A percentile compares a stretch with the other conserved stretches of the same genome.
Evolutionary conservation across 208 protist genomes (phyloP).

Genomic region (Trypanosoma melophagium): DNA sequence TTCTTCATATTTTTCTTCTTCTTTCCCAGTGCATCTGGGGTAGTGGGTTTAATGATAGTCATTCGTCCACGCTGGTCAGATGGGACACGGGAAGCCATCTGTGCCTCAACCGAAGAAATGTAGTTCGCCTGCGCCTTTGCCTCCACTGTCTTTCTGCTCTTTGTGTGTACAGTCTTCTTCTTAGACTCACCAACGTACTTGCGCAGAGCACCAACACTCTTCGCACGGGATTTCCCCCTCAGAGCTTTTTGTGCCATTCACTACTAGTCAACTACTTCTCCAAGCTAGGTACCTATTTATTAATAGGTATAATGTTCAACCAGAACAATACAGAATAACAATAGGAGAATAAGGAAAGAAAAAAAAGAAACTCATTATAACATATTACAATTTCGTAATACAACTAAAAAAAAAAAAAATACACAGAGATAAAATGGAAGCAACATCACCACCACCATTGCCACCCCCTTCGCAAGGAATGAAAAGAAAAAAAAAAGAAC

Average conservation of each 20-base stretch:
- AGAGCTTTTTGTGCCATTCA: slow-evolving; percentile 78
- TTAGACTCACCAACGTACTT: slow-evolving; percentile 85
- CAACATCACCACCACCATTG: too few species aligned
- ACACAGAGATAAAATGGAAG: too few species aligned
- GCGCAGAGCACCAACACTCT: slow-evolving; percentile 79
- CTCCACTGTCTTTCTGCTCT: slow-evolving; percentile 55
- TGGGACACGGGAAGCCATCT: slow-evolving; percentile 85
- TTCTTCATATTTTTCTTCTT: slow-evolving; percentile 86
- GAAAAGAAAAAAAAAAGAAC: too few species aligned
- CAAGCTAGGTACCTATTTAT: too few species aligned
- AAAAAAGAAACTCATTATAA: too few species aligned
- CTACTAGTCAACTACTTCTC: background rate
- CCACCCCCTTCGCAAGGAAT: too few species aligned
- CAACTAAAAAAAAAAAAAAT: too few species aligned
- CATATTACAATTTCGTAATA: too few species aligned
- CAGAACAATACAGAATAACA: too few species aligned
- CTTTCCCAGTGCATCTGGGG: slow-evolving; percentile 20
- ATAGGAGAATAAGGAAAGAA: too few species aligned
- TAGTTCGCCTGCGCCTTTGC: slow-evolving; percentile 76
- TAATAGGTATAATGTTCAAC: too few species aligned
- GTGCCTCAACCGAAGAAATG: slow-evolving; percentile 75
- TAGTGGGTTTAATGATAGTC: slow-evolving; percentile 61
- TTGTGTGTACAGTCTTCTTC: slow-evolving; percentile 75
- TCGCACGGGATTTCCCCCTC: slow-evolving; percentile 62
- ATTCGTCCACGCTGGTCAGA: slow-evolving; percentile 89